phyloP scores from a whole-genome alignment of 352 stramenopile genomes.

The Blastocystis sp. region DNA sequence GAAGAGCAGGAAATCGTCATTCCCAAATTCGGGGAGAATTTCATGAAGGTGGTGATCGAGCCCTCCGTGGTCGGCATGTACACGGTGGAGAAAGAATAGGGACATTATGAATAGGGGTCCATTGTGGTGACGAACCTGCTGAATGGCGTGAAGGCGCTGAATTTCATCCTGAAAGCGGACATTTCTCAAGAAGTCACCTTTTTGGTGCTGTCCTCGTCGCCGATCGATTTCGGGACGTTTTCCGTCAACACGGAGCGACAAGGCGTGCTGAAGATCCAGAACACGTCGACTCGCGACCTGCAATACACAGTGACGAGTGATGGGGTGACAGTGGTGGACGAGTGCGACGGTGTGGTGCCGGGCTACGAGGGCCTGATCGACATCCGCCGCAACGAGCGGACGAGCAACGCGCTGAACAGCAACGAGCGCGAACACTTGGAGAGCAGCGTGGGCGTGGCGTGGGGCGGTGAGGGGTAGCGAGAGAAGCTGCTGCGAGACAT shows the following conservation, averaged over 20 bases:
- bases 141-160: constrained; percentile 21
- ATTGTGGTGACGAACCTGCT: constrained; percentile 51
- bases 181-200: constrained; percentile 43
- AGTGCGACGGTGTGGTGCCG: not conserved
- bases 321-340: not conserved
- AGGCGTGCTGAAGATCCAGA: constrained; percentile 47
- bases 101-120: constrained; percentile 1
- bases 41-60: constrained; percentile 26
- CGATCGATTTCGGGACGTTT: constrained; percentile 40
- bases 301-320: constrained; percentile 15
- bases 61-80: constrained; percentile 30
- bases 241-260: not conserved
- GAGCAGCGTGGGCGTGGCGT: constrained; percentile 3
- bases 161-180: constrained; percentile 41
- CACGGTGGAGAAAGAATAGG: not conserved
- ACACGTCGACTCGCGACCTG: constrained; percentile 32
- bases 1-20: constrained; percentile 27
- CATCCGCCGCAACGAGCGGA: not conserved
- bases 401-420: not conserved
- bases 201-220: not conserved
- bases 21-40: not conserved
- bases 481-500: constrained; percentile 62
- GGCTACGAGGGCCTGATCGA: constrained; percentile 19
- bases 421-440: constrained; percentile 62
- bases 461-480: constrained; percentile 5